Conservation (phyloP, 1,284 basidiomycete genomes). For the Trichosporon coremiiforme region DNA sequence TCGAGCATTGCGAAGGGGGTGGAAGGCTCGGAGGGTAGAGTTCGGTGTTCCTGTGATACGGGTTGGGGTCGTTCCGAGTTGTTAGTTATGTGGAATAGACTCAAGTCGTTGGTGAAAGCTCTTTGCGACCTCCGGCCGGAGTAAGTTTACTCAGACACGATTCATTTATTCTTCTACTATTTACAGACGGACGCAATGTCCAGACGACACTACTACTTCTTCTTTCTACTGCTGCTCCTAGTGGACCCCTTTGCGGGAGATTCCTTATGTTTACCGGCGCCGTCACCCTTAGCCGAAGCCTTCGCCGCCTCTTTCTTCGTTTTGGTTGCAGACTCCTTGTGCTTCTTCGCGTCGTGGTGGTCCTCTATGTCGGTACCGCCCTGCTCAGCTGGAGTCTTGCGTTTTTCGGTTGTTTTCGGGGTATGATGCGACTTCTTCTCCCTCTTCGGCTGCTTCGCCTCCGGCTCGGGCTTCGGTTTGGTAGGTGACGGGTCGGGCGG, state of each 20-base stretch:
- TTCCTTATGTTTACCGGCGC: conserved; percentile 1
- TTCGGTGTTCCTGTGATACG: too few species aligned
- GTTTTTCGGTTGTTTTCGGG: not conserved
- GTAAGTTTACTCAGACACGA: not conserved
- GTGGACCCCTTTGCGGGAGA: not conserved
- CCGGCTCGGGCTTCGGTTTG: not conserved
- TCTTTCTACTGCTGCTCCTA: conserved; percentile 5
- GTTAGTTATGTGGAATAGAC: too few species aligned
- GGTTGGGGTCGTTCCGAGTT: too few species aligned
- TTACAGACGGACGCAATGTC: not conserved
- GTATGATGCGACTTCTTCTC: conserved; percentile 6
- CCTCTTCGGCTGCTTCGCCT: not conserved
- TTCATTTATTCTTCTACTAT: conserved; percentile 6
- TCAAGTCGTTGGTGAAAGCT: too few species aligned
- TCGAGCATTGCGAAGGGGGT: too few species aligned
- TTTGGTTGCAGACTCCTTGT: not conserved
- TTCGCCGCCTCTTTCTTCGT: not conserved
- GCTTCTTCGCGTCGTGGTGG: not conserved
- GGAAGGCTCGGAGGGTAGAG: too few species aligned
- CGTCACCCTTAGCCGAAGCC: conserved; percentile 10
- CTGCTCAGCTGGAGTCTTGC: not conserved
- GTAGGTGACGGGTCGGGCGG: not conserved
- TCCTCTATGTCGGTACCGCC: not conserved
- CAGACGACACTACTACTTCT: not conserved
- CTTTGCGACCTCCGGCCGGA: too few species aligned